Evolutionary conservation across 208 protist genomes (phyloP).

Genomic region (Acanthamoeba sp.): DNA sequence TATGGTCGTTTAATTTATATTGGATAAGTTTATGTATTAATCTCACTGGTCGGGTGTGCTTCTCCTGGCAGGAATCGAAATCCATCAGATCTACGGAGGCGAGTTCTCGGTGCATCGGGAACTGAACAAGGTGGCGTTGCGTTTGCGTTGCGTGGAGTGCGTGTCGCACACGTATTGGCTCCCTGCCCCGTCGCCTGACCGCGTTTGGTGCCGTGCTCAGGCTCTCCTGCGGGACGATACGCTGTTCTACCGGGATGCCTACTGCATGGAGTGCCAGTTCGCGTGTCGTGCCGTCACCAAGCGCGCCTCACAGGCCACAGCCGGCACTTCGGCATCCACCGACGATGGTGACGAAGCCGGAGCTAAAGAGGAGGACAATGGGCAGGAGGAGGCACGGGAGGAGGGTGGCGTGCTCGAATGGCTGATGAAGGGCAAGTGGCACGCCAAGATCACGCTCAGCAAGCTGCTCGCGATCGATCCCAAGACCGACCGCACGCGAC

Average conservation of each 20-base stretch:
- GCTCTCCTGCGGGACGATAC: background rate
- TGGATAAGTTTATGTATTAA: too few relatives aligned
- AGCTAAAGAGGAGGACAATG: background rate
- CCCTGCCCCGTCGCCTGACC: too few relatives aligned
- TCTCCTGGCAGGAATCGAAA: background rate
- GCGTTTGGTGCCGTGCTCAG: too few relatives aligned
- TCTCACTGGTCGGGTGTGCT: background rate
- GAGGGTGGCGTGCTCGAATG: slow-evolving; percentile 34
- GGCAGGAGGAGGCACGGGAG: background rate
- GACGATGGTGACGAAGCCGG: background rate
- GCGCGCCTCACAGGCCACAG: background rate
- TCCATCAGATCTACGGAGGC: slow-evolving; percentile 57
- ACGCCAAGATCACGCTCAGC: slow-evolving; percentile 74
- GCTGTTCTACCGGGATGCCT: slow-evolving; percentile 53
- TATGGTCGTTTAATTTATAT: too few relatives aligned
- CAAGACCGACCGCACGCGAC: background rate
- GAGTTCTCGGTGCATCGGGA: slow-evolving; percentile 58
- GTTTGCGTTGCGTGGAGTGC: too few relatives aligned
- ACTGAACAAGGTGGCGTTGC: slow-evolving; percentile 2
- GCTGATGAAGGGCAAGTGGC: slow-evolving; percentile 75
- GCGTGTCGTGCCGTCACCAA: slow-evolving; percentile 10
- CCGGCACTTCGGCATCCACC: background rate
- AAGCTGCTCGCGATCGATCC: slow-evolving; percentile 37
- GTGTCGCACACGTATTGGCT: too few relatives aligned
- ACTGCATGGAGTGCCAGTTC: slow-evolving; percentile 72